A percentile compares a stretch with the other conserved stretches of the same genome.
Conservation (phyloP, 2,329 filamentous ascomycete species). For the Hymenoscyphus infarciens region DNA sequence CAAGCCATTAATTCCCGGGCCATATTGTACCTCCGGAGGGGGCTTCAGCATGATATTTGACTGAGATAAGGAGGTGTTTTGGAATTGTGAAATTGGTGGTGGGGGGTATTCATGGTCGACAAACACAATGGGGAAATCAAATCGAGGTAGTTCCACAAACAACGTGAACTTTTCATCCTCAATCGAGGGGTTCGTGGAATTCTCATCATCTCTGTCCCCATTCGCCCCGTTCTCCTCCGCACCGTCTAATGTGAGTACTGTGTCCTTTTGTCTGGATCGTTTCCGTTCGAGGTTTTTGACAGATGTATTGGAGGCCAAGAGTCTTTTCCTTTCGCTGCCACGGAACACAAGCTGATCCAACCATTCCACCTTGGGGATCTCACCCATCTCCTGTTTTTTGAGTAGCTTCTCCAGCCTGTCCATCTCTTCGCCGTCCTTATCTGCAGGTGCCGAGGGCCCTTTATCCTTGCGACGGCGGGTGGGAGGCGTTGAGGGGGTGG, state of each 20-base stretch:
- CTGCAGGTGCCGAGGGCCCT: conserved; percentile 46
- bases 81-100: conserved; percentile 74
- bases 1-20: conserved; percentile 78
- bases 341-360: conserved; percentile 92
- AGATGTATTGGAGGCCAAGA: conserved; percentile 61
- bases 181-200: conserved; percentile 32
- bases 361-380: conserved; percentile 91
- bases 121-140: conserved; percentile 94
- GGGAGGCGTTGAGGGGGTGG: conserved; percentile 67
- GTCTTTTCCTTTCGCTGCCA: conserved; percentile 73
- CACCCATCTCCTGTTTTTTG: conserved; percentile 98
- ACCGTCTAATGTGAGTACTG: conserved; percentile 35
- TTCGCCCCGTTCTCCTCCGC: conserved; percentile 28
- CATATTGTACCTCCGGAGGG: conserved; percentile 83
- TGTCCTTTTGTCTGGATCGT: conserved; percentile 35
- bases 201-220: conserved; percentile 39
- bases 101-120: conserved; percentile 89
- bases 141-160: conserved; percentile 87
- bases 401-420: conserved; percentile 85
- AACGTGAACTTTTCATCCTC: conserved; percentile 68
- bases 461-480: conserved; percentile 51
- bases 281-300: conserved; percentile 55
- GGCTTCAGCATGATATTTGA: conserved; percentile 72
- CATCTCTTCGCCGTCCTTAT: conserved; percentile 76
- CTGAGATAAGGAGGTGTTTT: conserved; percentile 59